A percentile compares a stretch with the other conserved stretches of the same genome.
phyloP scores from a whole-genome alignment of 768 basidiomycete genomes.

The Mycena rebaudengoi region DNA sequence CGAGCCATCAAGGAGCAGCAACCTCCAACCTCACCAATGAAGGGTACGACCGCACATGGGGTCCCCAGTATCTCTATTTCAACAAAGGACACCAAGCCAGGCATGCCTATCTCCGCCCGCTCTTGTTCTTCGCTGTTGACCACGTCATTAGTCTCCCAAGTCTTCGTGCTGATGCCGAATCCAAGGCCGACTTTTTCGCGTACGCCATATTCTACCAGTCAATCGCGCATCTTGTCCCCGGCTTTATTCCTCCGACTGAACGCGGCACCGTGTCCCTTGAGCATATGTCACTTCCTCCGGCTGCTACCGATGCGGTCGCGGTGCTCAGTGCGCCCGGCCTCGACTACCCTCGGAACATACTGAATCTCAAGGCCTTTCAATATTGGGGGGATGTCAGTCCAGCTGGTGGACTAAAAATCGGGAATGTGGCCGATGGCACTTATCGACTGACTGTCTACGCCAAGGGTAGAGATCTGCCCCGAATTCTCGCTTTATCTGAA shows the following conservation, averaged over 20 bases:
- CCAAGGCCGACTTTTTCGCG: neutral
- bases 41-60: slow-evolving; percentile 19
- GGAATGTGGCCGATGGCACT: slow-evolving; percentile 1
- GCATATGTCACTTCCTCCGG: neutral
- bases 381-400: slow-evolving; percentile 13
- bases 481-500: neutral
- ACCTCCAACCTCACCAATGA: slow-evolving; percentile 13
- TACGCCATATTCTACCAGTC: slow-evolving; percentile 17
- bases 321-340: slow-evolving; percentile 11
- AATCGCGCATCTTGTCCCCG: slow-evolving; percentile 6
- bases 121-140: neutral
- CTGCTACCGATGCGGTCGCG: slow-evolving; percentile 1
- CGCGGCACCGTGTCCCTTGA: slow-evolving; percentile 6
- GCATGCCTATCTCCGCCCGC: neutral
- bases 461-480: neutral
- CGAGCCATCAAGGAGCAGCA: slow-evolving; percentile 18
- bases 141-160: slow-evolving; percentile 6
- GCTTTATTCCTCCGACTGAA: slow-evolving; percentile 5
- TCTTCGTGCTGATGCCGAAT: slow-evolving; percentile 15
- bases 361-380: slow-evolving; percentile 11
- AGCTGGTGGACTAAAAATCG: neutral
- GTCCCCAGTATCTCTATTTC: slow-evolving; percentile 13
- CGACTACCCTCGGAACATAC: slow-evolving; percentile 14
- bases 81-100: slow-evolving; percentile 18
- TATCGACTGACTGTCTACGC: slow-evolving; percentile 16